phyloP scores from a whole-genome alignment of 2,329 filamentous ascomycete genomes.

The Xylariaceae sp. region DNA sequence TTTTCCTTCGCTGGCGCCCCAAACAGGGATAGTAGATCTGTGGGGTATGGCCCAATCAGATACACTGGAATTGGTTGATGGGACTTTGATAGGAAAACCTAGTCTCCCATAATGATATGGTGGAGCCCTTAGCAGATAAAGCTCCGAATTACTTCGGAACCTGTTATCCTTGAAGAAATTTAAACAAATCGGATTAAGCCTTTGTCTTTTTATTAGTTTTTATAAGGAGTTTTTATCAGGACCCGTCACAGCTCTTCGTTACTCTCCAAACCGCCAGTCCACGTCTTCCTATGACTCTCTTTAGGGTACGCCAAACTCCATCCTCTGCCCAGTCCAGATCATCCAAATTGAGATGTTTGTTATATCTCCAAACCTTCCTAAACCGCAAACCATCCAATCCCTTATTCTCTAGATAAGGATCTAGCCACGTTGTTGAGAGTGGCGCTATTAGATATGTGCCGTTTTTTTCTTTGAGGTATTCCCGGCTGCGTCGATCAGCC shows the following conservation, averaged over 20 bases:
- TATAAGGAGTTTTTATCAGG: constrained; percentile 7
- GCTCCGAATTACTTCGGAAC: background rate
- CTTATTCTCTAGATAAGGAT: constrained; percentile 66
- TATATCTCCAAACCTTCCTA: constrained; percentile 73
- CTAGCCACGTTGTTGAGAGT: constrained; percentile 72
- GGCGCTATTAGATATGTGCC: constrained; percentile 77
- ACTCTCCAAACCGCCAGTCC: constrained; percentile 69
- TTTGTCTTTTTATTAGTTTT: constrained; percentile 13
- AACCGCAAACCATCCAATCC: constrained; percentile 67
- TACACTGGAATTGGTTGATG: background rate
- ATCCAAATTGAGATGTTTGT: constrained; percentile 75
- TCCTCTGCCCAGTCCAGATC: constrained; percentile 82
- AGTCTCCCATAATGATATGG: background rate
- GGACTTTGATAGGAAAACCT: constrained; percentile 21
- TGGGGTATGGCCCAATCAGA: constrained; percentile 12
- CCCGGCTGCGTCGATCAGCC: constrained; percentile 59
- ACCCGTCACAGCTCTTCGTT: constrained; percentile 63
- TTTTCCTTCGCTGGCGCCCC: constrained; percentile 15
- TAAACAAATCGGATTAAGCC: background rate
- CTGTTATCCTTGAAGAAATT: background rate
- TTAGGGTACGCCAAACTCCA: constrained; percentile 74
- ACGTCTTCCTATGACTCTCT: constrained; percentile 69
- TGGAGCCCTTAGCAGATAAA: background rate
- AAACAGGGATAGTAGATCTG: constrained; percentile 2
- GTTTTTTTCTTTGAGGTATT: constrained; percentile 66